Evolutionary conservation across 192 early-diverging fungal species (phyloP), one percentile per base, ranked within the genome.

Genomic region (Thamnidium elegans): DNA sequence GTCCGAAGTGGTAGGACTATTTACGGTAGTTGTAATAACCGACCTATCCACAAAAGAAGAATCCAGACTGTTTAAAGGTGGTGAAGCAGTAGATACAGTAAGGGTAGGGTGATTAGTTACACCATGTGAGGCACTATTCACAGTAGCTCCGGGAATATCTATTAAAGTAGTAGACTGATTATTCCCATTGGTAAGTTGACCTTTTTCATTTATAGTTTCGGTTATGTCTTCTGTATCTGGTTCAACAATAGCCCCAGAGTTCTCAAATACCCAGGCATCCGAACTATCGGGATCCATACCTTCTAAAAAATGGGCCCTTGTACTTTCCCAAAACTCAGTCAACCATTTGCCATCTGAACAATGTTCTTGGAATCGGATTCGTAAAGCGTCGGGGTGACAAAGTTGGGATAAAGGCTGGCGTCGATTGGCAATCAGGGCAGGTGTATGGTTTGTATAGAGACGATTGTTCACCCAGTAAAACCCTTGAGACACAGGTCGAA

Each of bases 391-490:
- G 0, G 89, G 88, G 46, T 82, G 74, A 31, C 80, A 67, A 52
- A 62, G 55, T 13, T 75, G 58, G 2, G 69, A 43, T 5, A 71
- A 65, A 0, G 58, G 68, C 3, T 61, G 56, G 36, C 74, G 70
- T 30, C 77, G 74, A 21, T 75, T 68, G 4, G 78, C 72, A 0
- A 71, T 70, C 7, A 77, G 36, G 0, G 77, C 68, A 2, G 82
- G 75, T 14, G 83, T 77, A 55, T 81, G 82, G 10, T 80, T 81
- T 17, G 85, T 84, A 59, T 86, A 76, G 50, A 95, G 69, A 26
- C 90, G 79, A 70, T 98, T 98, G 65, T 90, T 90, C 14, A 93
- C 83, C 94, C 94, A 98, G 50, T 86, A 79, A 53, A 94, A 94
- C n/a, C 87, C 89, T 61, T 83, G 73, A 3, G 84, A 84, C 11